A percentile compares a stretch with the other conserved stretches of the same genome.
Conservation (phyloP, 176 grass and related monocot species). For the Zea mays region DNA sequence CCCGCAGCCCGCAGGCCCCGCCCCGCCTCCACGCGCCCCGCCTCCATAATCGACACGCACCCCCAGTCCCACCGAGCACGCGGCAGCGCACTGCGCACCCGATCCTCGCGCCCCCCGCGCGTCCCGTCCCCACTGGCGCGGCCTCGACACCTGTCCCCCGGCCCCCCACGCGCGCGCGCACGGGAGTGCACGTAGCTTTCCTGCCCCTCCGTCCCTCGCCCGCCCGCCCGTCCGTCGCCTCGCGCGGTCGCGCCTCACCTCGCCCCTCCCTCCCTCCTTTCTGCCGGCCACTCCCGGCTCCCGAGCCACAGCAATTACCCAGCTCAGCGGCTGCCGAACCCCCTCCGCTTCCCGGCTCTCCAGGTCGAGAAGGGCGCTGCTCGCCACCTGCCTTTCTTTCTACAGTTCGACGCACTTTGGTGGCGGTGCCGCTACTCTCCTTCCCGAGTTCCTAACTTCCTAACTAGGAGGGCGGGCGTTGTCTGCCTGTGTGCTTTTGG, state of each 20-base stretch:
- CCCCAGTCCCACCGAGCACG: neutral
- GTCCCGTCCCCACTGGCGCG: neutral
- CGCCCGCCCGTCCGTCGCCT: neutral
- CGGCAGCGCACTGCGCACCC: conserved; percentile 6
- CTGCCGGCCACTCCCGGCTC: neutral
- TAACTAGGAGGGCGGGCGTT: neutral
- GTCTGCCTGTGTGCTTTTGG: neutral
- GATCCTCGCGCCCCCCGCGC: conserved; percentile 20
- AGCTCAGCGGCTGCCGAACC: neutral
- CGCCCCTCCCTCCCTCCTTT: neutral
- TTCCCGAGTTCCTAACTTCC: neutral
- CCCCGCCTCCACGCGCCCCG: neutral
- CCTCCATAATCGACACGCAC: neutral
- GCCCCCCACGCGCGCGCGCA: neutral
- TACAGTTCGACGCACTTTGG: neutral
- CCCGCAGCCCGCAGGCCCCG: neutral
- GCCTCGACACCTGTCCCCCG: conserved; percentile 41
- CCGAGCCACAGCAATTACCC: neutral
- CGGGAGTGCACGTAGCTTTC: conserved; percentile 49
- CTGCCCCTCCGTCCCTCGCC: neutral
- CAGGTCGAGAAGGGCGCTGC: neutral
- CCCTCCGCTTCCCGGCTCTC: neutral
- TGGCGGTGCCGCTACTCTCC: neutral
- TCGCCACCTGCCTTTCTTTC: conserved; percentile 11
- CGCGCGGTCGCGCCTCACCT: too few species aligned